Percentiles rank a stretch among this genome's conserved stretches.
These are phyloP conservation scores for Exobasidium cylindrosporum DNA, from an alignment of 1,284 basidiomycete species.

Conservation along the genomic window DNA sequence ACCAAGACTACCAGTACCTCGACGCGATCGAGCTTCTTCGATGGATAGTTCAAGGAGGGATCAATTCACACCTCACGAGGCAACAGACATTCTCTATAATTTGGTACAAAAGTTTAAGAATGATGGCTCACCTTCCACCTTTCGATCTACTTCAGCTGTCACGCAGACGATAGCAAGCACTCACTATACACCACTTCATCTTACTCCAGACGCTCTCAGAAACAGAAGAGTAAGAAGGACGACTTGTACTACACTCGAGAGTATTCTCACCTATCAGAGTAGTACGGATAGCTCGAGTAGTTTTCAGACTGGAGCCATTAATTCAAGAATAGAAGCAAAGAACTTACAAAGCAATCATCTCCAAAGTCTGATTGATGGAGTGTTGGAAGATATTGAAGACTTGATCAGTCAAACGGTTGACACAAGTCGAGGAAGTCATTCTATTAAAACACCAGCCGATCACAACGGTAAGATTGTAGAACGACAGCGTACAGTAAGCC, in stretches of 20 bases:
- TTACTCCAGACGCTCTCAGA: not conserved
- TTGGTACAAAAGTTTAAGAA: not conserved
- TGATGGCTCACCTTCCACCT: not conserved
- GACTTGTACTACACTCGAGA: not conserved
- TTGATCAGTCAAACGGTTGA: not conserved
- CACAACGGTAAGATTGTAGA: no score
- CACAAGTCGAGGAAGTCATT: not conserved
- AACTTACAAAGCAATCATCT: no score
- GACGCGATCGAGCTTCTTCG: no score
- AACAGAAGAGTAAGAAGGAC: not conserved
- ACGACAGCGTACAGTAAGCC: no score
- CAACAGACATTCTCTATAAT: not conserved
- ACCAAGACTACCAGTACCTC: not conserved
- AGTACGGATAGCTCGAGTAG: not conserved
- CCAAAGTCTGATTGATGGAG: not conserved
- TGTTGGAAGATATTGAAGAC: not conserved
- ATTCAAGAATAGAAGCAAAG: no score
- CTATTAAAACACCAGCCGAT: no score
- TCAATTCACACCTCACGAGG: no score
- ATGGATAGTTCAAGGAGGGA: no score
- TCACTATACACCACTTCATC: not conserved
- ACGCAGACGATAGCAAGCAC: not conserved
- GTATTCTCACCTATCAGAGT: not conserved
- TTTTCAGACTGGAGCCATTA: no score
- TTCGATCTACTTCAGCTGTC: no score